A percentile compares a stretch with the other conserved stretches of the same genome.
Evolutionary conservation across 805 yeast species (phyloP).

Genomic region (Yamadazyma sp.): DNA sequence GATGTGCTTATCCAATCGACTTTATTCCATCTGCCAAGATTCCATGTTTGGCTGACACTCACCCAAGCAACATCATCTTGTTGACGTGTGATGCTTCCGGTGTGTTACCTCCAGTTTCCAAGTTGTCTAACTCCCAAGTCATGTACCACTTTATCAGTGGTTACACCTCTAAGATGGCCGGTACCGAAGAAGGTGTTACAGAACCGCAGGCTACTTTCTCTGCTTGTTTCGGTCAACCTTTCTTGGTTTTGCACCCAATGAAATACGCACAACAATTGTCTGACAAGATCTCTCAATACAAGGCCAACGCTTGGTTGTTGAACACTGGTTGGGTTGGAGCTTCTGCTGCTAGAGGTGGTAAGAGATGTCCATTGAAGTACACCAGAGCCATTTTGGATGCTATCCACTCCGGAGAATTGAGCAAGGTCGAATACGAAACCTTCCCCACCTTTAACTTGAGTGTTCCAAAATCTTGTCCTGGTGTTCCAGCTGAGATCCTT

Average conservation of each 20-base stretch:
- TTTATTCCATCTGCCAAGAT: conserved; percentile 94
- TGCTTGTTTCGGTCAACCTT: conserved; percentile 99
- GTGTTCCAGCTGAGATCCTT: conserved; percentile 80
- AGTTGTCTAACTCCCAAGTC: conserved; percentile 89
- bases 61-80: conserved; percentile 89
- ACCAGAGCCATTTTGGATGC: conserved; percentile 95
- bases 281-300: conserved; percentile 85
- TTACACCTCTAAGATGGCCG: conserved; percentile 99
- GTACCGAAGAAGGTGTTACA: conserved; percentile 97
- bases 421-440: conserved; percentile 75
- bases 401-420: conserved; percentile 87
- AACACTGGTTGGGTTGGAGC: conserved; percentile 99
- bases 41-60: conserved; percentile 87
- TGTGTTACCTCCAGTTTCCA: conserved; percentile 95
- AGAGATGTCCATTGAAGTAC: conserved; percentile 96
- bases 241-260: conserved; percentile 97
- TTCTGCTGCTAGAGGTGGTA: conserved; percentile 89
- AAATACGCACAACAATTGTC: conserved; percentile 94
- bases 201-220: conserved; percentile 98
- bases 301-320: conserved; percentile 92
- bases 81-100: conserved; percentile 98
- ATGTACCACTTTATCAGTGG: conserved; percentile 99
- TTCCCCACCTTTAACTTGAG: conserved; percentile 85
- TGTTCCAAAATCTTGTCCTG: conserved; percentile 78
- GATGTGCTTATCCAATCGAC: conserved; percentile 98